Evolutionary conservation across 805 yeast genomes (phyloP).

Genomic region (Lipomyces spencermartinsiae): DNA sequence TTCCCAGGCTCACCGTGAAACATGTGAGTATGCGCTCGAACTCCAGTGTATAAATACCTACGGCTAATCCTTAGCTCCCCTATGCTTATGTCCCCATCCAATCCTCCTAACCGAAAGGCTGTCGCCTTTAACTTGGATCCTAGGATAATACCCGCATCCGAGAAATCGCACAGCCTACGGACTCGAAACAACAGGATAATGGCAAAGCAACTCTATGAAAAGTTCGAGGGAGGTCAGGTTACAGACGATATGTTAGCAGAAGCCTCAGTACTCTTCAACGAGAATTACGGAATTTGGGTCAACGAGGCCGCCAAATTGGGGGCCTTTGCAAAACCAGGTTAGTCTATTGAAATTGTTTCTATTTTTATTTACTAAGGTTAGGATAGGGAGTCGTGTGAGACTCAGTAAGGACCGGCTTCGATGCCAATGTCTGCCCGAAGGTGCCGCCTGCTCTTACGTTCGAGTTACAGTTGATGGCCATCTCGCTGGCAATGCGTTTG

Average conservation of each 20-base stretch:
- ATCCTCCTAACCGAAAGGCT: constrained; percentile 7
- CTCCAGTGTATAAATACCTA: not conserved
- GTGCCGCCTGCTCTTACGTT: constrained; percentile 9
- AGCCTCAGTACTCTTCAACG: constrained; percentile 7
- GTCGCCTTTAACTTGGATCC: constrained; percentile 5
- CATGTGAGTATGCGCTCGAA: constrained; percentile 3
- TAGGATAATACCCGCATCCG: not conserved
- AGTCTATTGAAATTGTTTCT: not conserved
- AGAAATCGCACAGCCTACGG: constrained; percentile 5
- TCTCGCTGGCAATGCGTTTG: constrained; percentile 8
- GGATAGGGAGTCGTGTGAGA: constrained; percentile 10
- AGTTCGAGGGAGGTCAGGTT: constrained; percentile 6
- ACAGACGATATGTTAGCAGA: constrained; percentile 6
- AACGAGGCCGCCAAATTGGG: constrained; percentile 1
- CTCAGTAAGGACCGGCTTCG: constrained; percentile 11
- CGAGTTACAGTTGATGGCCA: constrained; percentile 8
- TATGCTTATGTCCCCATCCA: not conserved
- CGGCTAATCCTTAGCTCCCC: constrained; percentile 4
- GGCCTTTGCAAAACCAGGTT: constrained; percentile 3
- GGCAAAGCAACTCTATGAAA: constrained; percentile 7
- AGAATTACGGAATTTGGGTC: constrained; percentile 7
- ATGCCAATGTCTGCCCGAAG: not conserved
- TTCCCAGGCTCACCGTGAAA: constrained; percentile 4
- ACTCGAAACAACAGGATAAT: constrained; percentile 5
- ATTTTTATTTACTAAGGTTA: constrained; percentile 6